A percentile compares a stretch with the other conserved stretches of the same genome.
Conservation (phyloP, 371 early-diverging fungal species). For the Actinomortierella ambigua region DNA sequence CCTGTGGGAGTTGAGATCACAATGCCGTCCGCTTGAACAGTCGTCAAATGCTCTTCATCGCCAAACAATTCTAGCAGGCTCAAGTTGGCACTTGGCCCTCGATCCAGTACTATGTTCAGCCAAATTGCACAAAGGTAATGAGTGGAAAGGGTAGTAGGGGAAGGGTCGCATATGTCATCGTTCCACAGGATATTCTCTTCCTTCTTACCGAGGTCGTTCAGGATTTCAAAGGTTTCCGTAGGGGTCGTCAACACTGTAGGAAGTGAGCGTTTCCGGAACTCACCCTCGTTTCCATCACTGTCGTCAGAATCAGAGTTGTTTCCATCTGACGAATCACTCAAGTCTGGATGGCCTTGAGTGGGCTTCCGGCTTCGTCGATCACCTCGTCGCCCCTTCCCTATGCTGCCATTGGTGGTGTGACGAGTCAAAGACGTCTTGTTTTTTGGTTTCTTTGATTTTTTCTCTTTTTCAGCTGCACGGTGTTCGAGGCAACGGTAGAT, state of each 20-base stretch:
- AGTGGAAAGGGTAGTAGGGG: no score
- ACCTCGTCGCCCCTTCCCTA: slow-evolving; percentile 7
- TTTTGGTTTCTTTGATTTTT: slow-evolving; percentile 21
- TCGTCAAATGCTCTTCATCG: slow-evolving; percentile 82
- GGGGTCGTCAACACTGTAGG: slow-evolving; percentile 37
- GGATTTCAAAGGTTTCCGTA: slow-evolving; percentile 59
- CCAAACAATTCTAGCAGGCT: slow-evolving; percentile 88
- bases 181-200: no score
- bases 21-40: slow-evolving; percentile 90
- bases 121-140: not conserved
- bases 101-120: slow-evolving; percentile 70
- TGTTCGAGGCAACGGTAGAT: slow-evolving; percentile 67
- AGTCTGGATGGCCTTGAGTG: no score
- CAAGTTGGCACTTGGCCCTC: slow-evolving; percentile 90
- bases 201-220: slow-evolving; percentile 67
- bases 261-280: slow-evolving; percentile 7
- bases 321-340: no score
- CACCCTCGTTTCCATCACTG: slow-evolving; percentile 6
- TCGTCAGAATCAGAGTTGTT: slow-evolving; percentile 26
- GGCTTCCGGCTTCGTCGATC: slow-evolving; percentile 8
- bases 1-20: slow-evolving; percentile 94
- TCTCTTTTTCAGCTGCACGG: slow-evolving; percentile 25
- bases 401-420: not conserved
- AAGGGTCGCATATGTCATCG: no score
- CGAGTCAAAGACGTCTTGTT: slow-evolving; percentile 5